Evolutionary conservation across 345 rosid species (phyloP).

Genomic region (Salix purpurea): DNA sequence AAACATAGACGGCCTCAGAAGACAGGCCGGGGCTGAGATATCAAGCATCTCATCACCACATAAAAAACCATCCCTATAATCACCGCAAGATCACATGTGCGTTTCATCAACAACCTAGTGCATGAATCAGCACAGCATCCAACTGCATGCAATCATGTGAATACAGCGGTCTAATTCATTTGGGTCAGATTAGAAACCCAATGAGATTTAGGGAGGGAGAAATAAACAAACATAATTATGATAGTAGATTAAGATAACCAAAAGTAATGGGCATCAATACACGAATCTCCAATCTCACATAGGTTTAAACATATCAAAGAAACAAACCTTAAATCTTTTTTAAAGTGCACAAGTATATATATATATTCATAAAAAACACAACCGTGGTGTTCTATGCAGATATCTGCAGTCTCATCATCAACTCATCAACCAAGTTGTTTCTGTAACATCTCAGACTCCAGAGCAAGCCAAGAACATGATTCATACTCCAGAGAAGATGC

Average conservation of each 20-base stretch:
- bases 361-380: neutral
- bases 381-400: neutral
- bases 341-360: neutral
- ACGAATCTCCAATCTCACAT: neutral
- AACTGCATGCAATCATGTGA: neutral
- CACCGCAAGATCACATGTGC: neutral
- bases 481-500: neutral
- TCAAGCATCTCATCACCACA: neutral
- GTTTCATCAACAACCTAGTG: neutral
- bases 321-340: neutral
- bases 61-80: no score
- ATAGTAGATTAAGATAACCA: neutral
- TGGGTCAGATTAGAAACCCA: neutral
- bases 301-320: neutral
- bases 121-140: neutral
- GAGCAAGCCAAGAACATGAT: neutral
- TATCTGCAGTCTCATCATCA: conserved; percentile 1
- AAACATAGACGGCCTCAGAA: neutral
- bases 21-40: neutral
- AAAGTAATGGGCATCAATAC: neutral
- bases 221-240: neutral
- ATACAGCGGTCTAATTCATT: neutral
- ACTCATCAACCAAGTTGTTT: neutral
- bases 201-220: neutral
- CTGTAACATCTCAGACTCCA: neutral